Conservation (phyloP, 2,329 filamentous ascomycete species). For the Penicillium corylophilum region DNA sequence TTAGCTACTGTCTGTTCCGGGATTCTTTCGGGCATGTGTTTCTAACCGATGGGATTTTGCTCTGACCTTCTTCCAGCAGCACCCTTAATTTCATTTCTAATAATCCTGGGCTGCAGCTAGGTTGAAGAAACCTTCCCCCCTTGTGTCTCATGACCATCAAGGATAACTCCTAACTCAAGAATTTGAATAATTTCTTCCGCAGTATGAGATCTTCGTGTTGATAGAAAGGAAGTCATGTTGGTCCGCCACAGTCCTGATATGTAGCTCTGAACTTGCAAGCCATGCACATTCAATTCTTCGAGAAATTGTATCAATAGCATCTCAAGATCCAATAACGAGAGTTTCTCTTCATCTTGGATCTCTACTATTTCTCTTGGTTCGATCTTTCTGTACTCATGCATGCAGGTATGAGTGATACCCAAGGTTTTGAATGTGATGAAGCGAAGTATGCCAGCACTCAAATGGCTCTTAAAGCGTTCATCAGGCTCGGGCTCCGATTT, state of each 20-base stretch:
- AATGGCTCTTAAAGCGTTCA: neutral
- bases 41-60: too few relatives aligned
- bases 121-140: too few relatives aligned
- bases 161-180: neutral
- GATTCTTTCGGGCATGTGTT: too few relatives aligned
- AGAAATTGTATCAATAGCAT: neutral
- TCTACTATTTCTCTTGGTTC: conserved; percentile 3
- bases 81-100: too few relatives aligned
- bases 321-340: conserved; percentile 4
- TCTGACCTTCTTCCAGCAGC: too few relatives aligned
- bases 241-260: neutral
- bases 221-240: neutral
- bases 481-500: conserved; percentile 1
- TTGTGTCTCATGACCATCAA: too few relatives aligned
- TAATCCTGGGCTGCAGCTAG: too few relatives aligned
- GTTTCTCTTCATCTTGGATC: conserved; percentile 11
- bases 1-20: too few relatives aligned
- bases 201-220: neutral
- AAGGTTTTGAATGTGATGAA: conserved; percentile 5
- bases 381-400: conserved; percentile 5
- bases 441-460: conserved; percentile 7
- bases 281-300: neutral
- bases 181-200: neutral
- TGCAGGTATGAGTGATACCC: conserved; percentile 12
- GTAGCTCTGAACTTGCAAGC: neutral